Base-by-base conservation (phyloP, 805 yeast genomes). In the Candida schatavii region DNA sequence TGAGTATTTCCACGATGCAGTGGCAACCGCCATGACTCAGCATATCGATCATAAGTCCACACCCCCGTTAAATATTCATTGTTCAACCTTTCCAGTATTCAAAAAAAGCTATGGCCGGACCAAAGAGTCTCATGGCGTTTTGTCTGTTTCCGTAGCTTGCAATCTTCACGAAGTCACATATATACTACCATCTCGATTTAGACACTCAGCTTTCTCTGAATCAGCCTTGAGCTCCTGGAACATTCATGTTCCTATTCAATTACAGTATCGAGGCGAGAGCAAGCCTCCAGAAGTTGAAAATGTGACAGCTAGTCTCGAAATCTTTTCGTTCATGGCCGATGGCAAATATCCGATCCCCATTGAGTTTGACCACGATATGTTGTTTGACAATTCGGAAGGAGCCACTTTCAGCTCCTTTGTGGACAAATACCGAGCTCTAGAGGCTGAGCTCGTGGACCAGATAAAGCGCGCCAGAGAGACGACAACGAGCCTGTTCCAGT, bases 231-330 rank as follows among this genome's bases (percentile, higher is more conserved):
- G 42, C 5, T 41, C 51, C 26, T 61, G 67, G 66, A 52, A 48
- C 20, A 34, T 64, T 2, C 43, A 50, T n/a, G 48, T 66, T 14
- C 70, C 68, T 0, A 20, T 65, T 21, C 54, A 55, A 7, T 26
- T 62, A 7, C 27, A 37, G 6, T 52, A 13, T 15, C 14, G 13
- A 3, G n/a, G n/a, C n/a, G n/a, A n/a, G n/a, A n/a, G n/a, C n/a
- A 38, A 41, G 27, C 11, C n/a, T 14, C 41, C 41, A 13, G 44
- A 41, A 25, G 37, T 41, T 22, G 37, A 22, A 7, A 14, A 30
- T 27, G 19, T 37, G 10, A 28, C 28, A 11, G 41, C 37, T 3
- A 26, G 15, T 14, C n/a, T 41, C 3, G 44, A 29, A 5, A 20
- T 23, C 5, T 31, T 41, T 22, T 32, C 37, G 3, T 29, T 20